A percentile compares a stretch with the other conserved stretches of the same genome.
These are phyloP conservation scores for Lindgomyces ingoldianus DNA, from an alignment of 495 filamentous ascomycete species.

Conservation along the genomic window DNA sequence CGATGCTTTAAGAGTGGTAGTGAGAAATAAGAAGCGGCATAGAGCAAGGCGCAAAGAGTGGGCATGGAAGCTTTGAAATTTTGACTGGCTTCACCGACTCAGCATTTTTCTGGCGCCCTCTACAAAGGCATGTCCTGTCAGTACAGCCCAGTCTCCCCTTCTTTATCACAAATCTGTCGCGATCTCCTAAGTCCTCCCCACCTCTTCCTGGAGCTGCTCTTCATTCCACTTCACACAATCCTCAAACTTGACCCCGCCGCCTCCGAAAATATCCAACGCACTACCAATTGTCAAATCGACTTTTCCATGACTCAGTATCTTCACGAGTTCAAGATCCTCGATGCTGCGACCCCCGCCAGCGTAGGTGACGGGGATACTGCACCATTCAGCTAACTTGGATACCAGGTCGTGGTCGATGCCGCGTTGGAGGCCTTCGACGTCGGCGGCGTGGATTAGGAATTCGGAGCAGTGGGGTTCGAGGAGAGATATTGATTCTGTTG, in stretches of 20 bases:
- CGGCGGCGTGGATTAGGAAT: constrained; percentile 98
- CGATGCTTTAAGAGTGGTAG: too few relatives aligned
- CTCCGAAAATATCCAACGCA: constrained; percentile 93
- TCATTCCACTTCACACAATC: constrained; percentile 91
- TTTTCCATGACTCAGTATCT: constrained; percentile 70
- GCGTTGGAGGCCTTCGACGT: constrained; percentile 87
- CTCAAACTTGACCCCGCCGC: constrained; percentile 76
- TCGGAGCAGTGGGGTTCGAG: constrained; percentile 91
- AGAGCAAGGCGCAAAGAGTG: too few relatives aligned
- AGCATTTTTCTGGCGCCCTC: too few relatives aligned
- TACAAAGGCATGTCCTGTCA: too few relatives aligned
- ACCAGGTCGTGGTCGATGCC: constrained; percentile 90
- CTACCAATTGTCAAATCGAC: constrained; percentile 96
- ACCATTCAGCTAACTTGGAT: constrained; percentile 74
- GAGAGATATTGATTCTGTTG: constrained; percentile 71
- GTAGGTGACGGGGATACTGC: constrained; percentile 89
- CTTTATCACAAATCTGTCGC: not conserved
- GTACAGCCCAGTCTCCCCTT: not conserved
- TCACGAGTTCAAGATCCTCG: constrained; percentile 77
- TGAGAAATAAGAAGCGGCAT: too few relatives aligned
- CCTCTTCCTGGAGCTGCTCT: constrained; percentile 16
- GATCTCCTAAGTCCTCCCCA: too few relatives aligned
- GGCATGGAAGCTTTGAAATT: too few relatives aligned
- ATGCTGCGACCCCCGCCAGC: constrained; percentile 85
- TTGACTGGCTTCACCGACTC: too few relatives aligned